Conservation (phyloP, 805 yeast genomes). For the Yarrowia osloensis region DNA sequence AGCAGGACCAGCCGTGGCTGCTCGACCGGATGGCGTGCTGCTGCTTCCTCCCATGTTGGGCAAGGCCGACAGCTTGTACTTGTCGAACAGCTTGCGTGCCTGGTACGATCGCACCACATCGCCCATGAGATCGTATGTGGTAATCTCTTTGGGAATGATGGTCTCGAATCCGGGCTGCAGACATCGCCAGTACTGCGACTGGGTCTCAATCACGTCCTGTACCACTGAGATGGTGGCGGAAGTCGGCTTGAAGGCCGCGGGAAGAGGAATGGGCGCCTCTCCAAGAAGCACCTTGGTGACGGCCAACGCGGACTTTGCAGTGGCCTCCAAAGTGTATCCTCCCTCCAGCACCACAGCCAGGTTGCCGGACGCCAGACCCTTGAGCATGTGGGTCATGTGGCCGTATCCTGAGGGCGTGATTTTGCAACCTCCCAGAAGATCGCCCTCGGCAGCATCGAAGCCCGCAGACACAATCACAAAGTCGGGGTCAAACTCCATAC, state of each 20-base stretch:
- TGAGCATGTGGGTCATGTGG: constrained; percentile 90
- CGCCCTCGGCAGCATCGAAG: constrained; percentile 98
- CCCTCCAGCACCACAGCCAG: constrained; percentile 92
- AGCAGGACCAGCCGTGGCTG: constrained; percentile 26
- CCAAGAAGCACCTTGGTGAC: constrained; percentile 91
- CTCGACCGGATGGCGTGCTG: constrained; percentile 13
- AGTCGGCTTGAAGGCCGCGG: constrained; percentile 66
- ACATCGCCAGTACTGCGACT: constrained; percentile 85
- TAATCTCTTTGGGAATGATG: constrained; percentile 22
- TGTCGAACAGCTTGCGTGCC: constrained; percentile 52
- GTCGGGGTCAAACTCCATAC: constrained; percentile 89
- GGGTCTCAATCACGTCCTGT: constrained; percentile 75
- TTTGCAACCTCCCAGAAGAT: constrained; percentile 93
- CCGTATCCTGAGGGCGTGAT: constrained; percentile 96
- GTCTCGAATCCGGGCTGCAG: constrained; percentile 61
- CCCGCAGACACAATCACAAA: constrained; percentile 92
- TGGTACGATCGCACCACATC: constrained; percentile 79
- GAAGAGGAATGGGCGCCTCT: constrained; percentile 75
- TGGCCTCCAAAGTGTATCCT: constrained; percentile 91
- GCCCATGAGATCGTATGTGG: constrained; percentile 37
- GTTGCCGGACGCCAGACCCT: constrained; percentile 84
- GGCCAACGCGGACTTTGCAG: constrained; percentile 85
- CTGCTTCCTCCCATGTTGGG: constrained; percentile 50
- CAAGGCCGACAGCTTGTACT: constrained; percentile 61
- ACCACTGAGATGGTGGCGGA: constrained; percentile 76